Conservation (phyloP, 805 yeast species). For the Hagleromyces aurorensis region DNA sequence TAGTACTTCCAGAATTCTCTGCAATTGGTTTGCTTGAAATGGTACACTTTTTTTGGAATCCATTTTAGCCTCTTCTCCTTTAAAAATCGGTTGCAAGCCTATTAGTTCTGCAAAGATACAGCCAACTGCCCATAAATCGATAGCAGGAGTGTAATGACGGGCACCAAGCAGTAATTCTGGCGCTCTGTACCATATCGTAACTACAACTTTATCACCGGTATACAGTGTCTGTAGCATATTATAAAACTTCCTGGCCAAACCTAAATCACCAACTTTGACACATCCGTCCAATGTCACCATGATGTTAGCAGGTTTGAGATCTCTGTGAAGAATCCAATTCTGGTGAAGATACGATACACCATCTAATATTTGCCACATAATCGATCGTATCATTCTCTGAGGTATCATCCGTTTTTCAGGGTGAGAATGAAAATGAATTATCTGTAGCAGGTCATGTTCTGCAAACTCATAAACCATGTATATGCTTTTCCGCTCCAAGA, state of each 20-base stretch:
- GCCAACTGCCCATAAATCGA: slow-evolving; percentile 94
- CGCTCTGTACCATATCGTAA: slow-evolving; percentile 94
- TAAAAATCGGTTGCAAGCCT: slow-evolving; percentile 85
- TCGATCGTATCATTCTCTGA: slow-evolving; percentile 67
- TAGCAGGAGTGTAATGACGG: slow-evolving; percentile 85
- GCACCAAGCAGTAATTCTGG: slow-evolving; percentile 89
- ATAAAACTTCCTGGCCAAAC: slow-evolving; percentile 80
- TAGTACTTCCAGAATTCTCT: slow-evolving; percentile 83
- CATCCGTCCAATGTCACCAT: slow-evolving; percentile 87
- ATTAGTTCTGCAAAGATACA: slow-evolving; percentile 88
- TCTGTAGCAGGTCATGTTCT: slow-evolving; percentile 90
- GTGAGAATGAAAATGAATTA: slow-evolving; percentile 89
- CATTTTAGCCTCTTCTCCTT: slow-evolving; percentile 96
- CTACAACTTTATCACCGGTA: slow-evolving; percentile 92
- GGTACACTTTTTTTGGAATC: slow-evolving; percentile 91
- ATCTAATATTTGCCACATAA: slow-evolving; percentile 85
- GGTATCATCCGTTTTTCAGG: slow-evolving; percentile 78
- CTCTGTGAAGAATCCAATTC: slow-evolving; percentile 94
- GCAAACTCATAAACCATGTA: slow-evolving; percentile 95
- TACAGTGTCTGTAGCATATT: slow-evolving; percentile 81
- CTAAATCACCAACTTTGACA: slow-evolving; percentile 94
- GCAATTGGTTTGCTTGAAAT: slow-evolving; percentile 86
- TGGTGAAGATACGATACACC: slow-evolving; percentile 90
- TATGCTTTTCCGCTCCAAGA: slow-evolving; percentile 79
- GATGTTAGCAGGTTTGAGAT: slow-evolving; percentile 94